Conservation (phyloP, 31 red algal species). For the Asparagopsis taxiformis region DNA sequence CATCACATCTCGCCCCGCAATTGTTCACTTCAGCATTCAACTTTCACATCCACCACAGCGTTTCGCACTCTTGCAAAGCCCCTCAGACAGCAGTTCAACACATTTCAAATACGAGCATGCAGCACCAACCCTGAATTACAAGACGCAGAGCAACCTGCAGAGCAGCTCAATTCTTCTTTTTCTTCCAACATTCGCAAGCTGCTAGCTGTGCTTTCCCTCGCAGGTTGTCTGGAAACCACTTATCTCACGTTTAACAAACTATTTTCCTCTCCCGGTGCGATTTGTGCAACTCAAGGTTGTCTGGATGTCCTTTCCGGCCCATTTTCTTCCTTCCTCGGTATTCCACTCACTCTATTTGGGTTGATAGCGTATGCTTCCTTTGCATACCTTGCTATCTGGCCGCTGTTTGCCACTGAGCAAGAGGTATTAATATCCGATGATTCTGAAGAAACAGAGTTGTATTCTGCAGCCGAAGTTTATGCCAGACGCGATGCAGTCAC, state of each 20-base stretch:
- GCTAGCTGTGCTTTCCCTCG: slow-evolving; percentile 32
- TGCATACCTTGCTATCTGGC: slow-evolving; percentile 42
- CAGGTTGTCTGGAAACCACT: slow-evolving; percentile 58
- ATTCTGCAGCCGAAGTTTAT: slow-evolving; percentile 27
- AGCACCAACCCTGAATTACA: no score
- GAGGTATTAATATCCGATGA: no score
- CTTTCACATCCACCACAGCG: no score
- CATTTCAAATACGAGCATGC: no score
- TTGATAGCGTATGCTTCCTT: slow-evolving; percentile 50
- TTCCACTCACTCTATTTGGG: slow-evolving; percentile 80
- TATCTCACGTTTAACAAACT: slow-evolving; percentile 77
- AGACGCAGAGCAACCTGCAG: no score
- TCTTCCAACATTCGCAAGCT: slow-evolving; percentile 46
- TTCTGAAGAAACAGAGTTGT: slow-evolving; percentile 4
- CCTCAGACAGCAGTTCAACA: no score
- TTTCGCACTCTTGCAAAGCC: no score
- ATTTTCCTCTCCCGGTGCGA: slow-evolving; percentile 47
- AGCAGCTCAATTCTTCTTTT: no score
- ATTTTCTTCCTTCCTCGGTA: slow-evolving; percentile 70
- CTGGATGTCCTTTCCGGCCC: slow-evolving; percentile 78
- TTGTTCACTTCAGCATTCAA: no score
- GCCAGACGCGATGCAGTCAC: slow-evolving; percentile 42
- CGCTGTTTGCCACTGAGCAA: slow-evolving; percentile 24
- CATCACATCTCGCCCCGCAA: no score
- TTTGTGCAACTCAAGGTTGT: slow-evolving; percentile 86